Evolutionary conservation across 805 yeast genomes (phyloP), one percentile per base, ranked within the genome.

Genomic region (Kuraishia floccosa): DNA sequence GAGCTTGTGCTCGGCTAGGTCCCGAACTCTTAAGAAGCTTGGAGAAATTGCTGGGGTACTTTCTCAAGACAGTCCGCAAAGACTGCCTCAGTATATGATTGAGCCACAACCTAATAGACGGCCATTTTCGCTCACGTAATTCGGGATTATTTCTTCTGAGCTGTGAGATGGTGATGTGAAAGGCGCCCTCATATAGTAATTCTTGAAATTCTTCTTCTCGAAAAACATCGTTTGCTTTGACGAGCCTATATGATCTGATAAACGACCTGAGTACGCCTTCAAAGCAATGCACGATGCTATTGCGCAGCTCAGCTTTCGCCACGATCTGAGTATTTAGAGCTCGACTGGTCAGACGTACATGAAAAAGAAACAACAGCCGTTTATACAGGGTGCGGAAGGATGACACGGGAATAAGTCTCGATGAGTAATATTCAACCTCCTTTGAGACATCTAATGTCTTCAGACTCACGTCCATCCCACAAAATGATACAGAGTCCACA

Each of bases 391-490:
- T 35, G 2, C 23, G 28, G 30, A 45, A 43, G 4, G 49, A 33
- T 8, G 9, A 12, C 1, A 39, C 35, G 4, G 24, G 23, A 18
- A 39, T 26, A 4, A 37, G 26, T 10, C 39, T 23, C 6, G 24
- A 12, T 15, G 41, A 42, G 27, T 44, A 35, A 0, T 43, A 26
- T 6, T 45, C 50, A 10, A 42, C 37, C 3, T 36, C 35, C 37
- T 67, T 71, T 35, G 53, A 40, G 2, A 64, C 47, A 6, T 58
- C 49, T 11, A 68, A 43, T 5, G 34, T 39, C 2, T 28, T 26
- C 6, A 61, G 37, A 34, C 58, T 42, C 9, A 68, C 52, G 3
- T 56, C 40, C 8, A 61, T 41, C 1, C 67, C 75, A 38, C 72
- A 64, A 40, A 67, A 70, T 0, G 49, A 42, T 11, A 65, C 28